A percentile compares a stretch with the other conserved stretches of the same genome.
Evolutionary conservation across 2,329 filamentous ascomycete genomes (phyloP).

Genomic region (Leptographium lundbergii): DNA sequence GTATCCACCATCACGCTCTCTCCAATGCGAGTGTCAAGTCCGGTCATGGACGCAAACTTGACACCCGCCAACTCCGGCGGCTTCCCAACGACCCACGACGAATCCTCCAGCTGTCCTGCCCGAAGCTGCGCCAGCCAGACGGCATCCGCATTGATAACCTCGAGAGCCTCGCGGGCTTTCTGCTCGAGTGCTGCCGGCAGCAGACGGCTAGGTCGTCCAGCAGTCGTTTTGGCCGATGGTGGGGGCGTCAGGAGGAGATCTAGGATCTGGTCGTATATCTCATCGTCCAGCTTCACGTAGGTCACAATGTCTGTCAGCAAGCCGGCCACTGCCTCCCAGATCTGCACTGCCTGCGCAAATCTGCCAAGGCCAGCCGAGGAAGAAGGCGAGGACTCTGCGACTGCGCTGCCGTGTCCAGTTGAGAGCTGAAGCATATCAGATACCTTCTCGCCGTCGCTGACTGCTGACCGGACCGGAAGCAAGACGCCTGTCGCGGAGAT

Average conservation of each 20-base stretch:
- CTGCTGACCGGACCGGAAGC: background rate
- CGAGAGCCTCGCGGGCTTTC: slow-evolving; percentile 44
- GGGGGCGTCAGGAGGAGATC: slow-evolving; percentile 37
- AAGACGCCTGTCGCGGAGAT: background rate
- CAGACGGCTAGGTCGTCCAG: background rate
- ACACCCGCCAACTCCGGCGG: slow-evolving; percentile 8
- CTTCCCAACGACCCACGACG: slow-evolving; percentile 13
- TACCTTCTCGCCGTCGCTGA: background rate
- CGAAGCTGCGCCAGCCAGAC: slow-evolving; percentile 55
- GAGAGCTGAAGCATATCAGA: background rate
- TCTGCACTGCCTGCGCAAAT: slow-evolving; percentile 48
- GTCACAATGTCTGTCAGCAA: slow-evolving; percentile 49
- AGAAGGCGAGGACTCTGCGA: background rate
- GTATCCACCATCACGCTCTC: background rate
- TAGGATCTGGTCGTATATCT: slow-evolving; percentile 59
- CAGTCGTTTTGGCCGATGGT: slow-evolving; percentile 6
- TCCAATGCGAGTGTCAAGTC: background rate
- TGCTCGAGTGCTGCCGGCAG: slow-evolving; percentile 25
- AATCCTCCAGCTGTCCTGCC: slow-evolving; percentile 18
- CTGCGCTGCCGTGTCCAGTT: background rate
- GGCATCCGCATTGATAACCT: slow-evolving; percentile 56
- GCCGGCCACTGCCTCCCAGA: slow-evolving; percentile 50
- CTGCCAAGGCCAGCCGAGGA: slow-evolving; percentile 31
- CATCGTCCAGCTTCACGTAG: slow-evolving; percentile 52
- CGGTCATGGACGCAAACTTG: slow-evolving; percentile 3